These are phyloP conservation scores for Aspergillus neotritici DNA, from an alignment of 2,329 filamentous ascomycete species.

Conservation along the genomic window DNA sequence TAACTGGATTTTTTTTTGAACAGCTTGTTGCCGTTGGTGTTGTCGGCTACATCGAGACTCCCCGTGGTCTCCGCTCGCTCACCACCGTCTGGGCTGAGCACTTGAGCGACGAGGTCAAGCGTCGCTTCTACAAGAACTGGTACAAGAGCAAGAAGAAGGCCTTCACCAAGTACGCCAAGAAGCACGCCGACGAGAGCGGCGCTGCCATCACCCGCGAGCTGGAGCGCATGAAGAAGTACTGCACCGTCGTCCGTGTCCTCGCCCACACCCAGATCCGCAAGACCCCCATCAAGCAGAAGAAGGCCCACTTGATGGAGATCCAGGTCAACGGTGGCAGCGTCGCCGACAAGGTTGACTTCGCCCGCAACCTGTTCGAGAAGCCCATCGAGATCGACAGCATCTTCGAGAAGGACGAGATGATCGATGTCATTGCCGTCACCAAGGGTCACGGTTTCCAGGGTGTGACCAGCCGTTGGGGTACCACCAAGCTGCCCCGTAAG, in stretches of 20 bases:
- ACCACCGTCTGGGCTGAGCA: slow-evolving; percentile 99
- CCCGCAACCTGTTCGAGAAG: slow-evolving; percentile 97
- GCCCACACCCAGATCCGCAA: slow-evolving; percentile 99
- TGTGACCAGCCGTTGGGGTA: slow-evolving; percentile 97
- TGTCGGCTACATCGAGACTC: slow-evolving; percentile 99
- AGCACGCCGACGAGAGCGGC: slow-evolving; percentile 91
- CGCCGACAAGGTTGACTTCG: slow-evolving; percentile 95
- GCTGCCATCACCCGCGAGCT: slow-evolving; percentile 91
- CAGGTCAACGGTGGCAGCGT: slow-evolving; percentile 98
- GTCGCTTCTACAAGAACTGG: slow-evolving; percentile 99
- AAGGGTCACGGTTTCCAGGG: slow-evolving; percentile 98
- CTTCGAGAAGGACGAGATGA: slow-evolving; percentile 99
- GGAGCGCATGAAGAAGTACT: slow-evolving; percentile 99
- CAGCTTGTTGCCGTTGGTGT: slow-evolving; percentile 99
- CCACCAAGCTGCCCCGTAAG: slow-evolving; percentile 99
- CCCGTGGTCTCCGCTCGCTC: slow-evolving; percentile 97
- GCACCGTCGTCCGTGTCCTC: slow-evolving; percentile 97
- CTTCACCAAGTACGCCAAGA: slow-evolving; percentile 99
- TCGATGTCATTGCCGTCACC: slow-evolving; percentile 98
- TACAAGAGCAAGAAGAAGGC: slow-evolving; percentile 99
- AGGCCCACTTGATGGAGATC: slow-evolving; percentile 99
- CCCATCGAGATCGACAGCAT: slow-evolving; percentile 84
- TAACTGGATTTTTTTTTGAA: slow-evolving; percentile 26
- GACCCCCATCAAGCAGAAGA: slow-evolving; percentile 99
- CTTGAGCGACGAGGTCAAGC: slow-evolving; percentile 96